Base-by-base conservation (phyloP, 2,329 filamentous ascomycete species). In the Xylaria sp. region DNA sequence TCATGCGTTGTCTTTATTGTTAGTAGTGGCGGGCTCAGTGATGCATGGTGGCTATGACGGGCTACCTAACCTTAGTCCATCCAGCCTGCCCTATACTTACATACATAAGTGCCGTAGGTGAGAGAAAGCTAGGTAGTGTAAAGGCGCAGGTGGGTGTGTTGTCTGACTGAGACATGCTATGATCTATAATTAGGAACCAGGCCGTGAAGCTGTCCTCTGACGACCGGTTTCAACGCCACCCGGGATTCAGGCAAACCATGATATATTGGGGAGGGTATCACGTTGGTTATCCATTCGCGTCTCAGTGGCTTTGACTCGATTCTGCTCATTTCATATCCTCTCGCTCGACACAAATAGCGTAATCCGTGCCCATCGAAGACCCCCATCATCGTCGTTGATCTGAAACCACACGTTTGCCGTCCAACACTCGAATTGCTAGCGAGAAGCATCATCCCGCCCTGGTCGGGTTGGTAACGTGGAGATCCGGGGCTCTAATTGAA, bases 141-240 rank as follows among this genome's bases (percentile, higher is more conserved):
- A 10, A 9, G 10, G 39, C n/a, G n/a, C n/a, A n/a, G n/a, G n/a
- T 27, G 49, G 31, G 33, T n/a, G 27, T 33, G 65, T 29, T 60
- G 45, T 54, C 59, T 66, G 44, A 27, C 53, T 63, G 64, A 67
- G 65, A 67, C 65, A 65, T 55, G 17, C 60, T 55, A 56, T 66
- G 59, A n/a, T n/a, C 64, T 63, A 67, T 67, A 65, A 65, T 65
- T 67, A 67, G 65, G 59, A 63, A 13, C 63, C 13, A 39, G 29
- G 36, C 36, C 39, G 31, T 39, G 49, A 54, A 39, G 60, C 31
- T 50, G 36, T 27, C 60, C 49, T 61, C 57, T 65, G 65, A 64
- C 55, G 39, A 6, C 27, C 13, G 45, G 55, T 50, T 66, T 58
- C 64, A n/a, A 66, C 47, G 50, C 44, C 45, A n/a, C 44, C 45